Percentiles rank a stretch among this genome's conserved stretches.
Evolutionary conservation across 2,329 filamentous ascomycete genomes (phyloP).

Genomic region (Zymoseptoria tritici): DNA sequence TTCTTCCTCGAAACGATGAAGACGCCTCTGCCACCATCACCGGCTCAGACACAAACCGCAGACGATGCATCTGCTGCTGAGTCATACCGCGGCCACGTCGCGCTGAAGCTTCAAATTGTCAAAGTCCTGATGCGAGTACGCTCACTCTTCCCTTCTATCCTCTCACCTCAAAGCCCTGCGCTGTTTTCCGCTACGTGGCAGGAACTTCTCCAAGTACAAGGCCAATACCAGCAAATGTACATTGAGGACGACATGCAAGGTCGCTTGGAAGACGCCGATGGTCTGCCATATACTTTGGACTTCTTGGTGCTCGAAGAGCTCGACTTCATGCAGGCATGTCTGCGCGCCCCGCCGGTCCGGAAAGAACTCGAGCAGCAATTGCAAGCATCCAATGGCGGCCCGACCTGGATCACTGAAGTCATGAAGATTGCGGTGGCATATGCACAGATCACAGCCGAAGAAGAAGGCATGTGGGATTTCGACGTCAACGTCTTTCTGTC

Average conservation of each 20-base stretch:
- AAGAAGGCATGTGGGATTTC: constrained; percentile 92
- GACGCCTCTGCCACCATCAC: constrained; percentile 57
- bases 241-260: constrained; percentile 80
- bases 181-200: constrained; percentile 87
- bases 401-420: constrained; percentile 78
- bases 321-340: constrained; percentile 86
- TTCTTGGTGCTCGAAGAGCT: constrained; percentile 89
- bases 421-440: constrained; percentile 80
- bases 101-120: constrained; percentile 87
- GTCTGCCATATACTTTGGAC: constrained; percentile 88
- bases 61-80: constrained; percentile 51
- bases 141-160: constrained; percentile 69
- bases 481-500: constrained; percentile 93
- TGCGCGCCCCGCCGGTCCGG: constrained; percentile 80
- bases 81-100: constrained; percentile 71
- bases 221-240: constrained; percentile 72
- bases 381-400: constrained; percentile 50
- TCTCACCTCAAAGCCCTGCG: constrained; percentile 72
- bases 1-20: constrained; percentile 81
- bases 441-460: constrained; percentile 82
- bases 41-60: constrained; percentile 54
- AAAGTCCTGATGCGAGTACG: constrained; percentile 85
- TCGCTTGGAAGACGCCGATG: constrained; percentile 80
- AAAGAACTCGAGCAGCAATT: constrained; percentile 81
- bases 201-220: constrained; percentile 68